Conservation (phyloP, 192 early-diverging fungal species). For the Umbelopsis vinacea region DNA sequence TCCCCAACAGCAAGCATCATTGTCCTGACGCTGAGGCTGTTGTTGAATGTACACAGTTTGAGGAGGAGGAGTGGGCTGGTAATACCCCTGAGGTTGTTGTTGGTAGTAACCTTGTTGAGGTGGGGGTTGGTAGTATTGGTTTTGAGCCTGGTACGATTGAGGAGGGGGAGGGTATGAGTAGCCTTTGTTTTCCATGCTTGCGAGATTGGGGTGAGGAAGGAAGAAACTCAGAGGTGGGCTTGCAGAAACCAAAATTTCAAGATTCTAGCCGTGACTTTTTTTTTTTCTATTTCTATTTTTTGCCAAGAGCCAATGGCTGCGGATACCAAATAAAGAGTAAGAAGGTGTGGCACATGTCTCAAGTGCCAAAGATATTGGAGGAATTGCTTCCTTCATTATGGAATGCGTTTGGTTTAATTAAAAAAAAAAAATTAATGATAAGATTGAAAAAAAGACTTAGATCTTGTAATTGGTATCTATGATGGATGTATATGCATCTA, state of each 20-base stretch:
- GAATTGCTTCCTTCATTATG: too few relatives aligned
- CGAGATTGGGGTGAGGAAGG: background rate
- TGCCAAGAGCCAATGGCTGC: too few relatives aligned
- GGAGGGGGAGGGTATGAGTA: slow-evolving; percentile 27
- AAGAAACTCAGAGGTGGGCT: background rate
- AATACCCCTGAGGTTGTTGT: slow-evolving; percentile 17
- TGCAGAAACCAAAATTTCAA: background rate
- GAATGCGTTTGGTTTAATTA: too few relatives aligned
- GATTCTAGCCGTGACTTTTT: background rate
- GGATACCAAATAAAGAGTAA: too few relatives aligned
- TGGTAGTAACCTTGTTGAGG: slow-evolving; percentile 30
- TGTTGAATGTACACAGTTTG: slow-evolving; percentile 30
- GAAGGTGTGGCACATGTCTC: too few relatives aligned
- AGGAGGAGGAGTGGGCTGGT: slow-evolving; percentile 29
- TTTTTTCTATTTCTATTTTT: too few relatives aligned
- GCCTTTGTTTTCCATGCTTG: slow-evolving; percentile 19
- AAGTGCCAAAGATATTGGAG: too few relatives aligned
- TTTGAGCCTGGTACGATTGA: slow-evolving; percentile 22
- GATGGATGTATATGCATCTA: slow-evolving; percentile 14
- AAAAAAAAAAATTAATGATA: too few relatives aligned
- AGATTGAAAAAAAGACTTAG: too few relatives aligned
- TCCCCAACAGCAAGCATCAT: slow-evolving; percentile 35
- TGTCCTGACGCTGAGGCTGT: slow-evolving; percentile 30
- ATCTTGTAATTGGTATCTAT: background rate
- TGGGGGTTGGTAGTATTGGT: slow-evolving; percentile 29